Conservation (phyloP, 2,329 filamentous ascomycete species). For the Pseudogymnoascus sp. region DNA sequence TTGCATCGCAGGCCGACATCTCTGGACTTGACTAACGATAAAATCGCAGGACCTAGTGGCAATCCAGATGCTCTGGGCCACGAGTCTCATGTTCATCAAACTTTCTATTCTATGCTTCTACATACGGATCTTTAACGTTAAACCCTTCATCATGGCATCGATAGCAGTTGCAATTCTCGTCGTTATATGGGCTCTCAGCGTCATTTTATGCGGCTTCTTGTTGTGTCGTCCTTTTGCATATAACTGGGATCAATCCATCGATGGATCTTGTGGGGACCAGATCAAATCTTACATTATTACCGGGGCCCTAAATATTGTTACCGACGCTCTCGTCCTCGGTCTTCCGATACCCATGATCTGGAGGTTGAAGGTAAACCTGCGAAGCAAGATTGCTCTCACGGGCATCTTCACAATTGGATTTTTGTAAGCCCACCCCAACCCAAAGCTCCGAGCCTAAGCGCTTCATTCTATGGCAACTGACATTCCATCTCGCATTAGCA, state of each 20-base stretch:
- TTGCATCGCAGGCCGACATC: not conserved
- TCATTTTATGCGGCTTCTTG: conserved; percentile 19
- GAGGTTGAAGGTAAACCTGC: conserved; percentile 35
- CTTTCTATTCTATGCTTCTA: conserved; percentile 38
- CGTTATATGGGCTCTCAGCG: conserved; percentile 22
- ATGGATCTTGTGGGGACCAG: conserved; percentile 32
- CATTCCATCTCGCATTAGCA: conserved; percentile 11
- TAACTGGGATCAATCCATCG: conserved; percentile 22
- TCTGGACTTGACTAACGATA: not conserved
- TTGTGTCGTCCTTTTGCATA: conserved; percentile 24
- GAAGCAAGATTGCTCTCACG: conserved; percentile 36
- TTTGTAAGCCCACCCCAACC: conserved; percentile 30
- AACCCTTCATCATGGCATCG: conserved; percentile 25
- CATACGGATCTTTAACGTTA: conserved; percentile 35
- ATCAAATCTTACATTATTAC: conserved; percentile 34
- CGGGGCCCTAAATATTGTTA: conserved; percentile 39
- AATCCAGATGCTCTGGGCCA: conserved; percentile 24
- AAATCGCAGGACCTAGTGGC: not conserved
- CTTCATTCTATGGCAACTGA: not conserved
- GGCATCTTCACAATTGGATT: conserved; percentile 37
- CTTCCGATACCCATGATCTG: conserved; percentile 43
- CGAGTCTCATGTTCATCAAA: conserved; percentile 33
- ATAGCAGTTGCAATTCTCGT: conserved; percentile 28
- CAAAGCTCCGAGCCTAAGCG: not conserved
- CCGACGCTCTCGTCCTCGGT: conserved; percentile 39